phyloP scores from a whole-genome alignment of 495 filamentous ascomycete species.

The Trichoderma virens region DNA sequence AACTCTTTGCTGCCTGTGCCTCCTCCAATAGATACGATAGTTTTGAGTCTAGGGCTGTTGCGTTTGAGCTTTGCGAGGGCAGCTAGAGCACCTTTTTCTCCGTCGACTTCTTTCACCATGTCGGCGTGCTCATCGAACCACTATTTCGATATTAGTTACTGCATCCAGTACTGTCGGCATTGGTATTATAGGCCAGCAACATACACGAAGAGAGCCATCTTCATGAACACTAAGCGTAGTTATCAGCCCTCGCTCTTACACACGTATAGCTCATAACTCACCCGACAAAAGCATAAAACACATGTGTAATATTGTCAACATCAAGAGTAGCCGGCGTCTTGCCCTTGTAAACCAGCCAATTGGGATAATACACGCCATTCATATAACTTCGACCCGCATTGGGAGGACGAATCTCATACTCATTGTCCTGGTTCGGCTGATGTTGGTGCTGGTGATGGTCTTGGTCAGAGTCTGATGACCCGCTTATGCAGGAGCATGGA shows the following conservation, averaged over 20 bases:
- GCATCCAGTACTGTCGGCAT: not conserved
- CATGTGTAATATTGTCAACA: conserved; percentile 54
- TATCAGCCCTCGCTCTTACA: conserved; percentile 46
- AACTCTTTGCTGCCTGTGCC: conserved; percentile 67
- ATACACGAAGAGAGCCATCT: conserved; percentile 29
- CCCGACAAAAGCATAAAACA: conserved; percentile 72
- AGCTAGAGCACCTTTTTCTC: conserved; percentile 58
- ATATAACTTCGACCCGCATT: not conserved
- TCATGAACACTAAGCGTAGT: conserved; percentile 10
- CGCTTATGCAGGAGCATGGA: conserved; percentile 1
- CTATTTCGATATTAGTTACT: conserved; percentile 14
- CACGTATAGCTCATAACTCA: not conserved
- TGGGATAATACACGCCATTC: conserved; percentile 66
- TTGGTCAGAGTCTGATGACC: not conserved
- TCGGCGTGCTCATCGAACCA: conserved; percentile 70
- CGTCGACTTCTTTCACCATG: conserved; percentile 62
- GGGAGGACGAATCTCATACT: not conserved
- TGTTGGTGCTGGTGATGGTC: not conserved
- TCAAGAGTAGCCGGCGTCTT: conserved; percentile 62
- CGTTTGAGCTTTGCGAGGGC: conserved; percentile 60
- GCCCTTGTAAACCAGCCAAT: conserved; percentile 65
- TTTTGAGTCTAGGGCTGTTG: conserved; percentile 54
- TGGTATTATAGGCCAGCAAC: conserved; percentile 44
- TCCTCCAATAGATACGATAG: conserved; percentile 71
- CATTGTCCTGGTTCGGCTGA: not conserved